Conservation (phyloP, 805 yeast species). For the Barnettozyma californica region DNA sequence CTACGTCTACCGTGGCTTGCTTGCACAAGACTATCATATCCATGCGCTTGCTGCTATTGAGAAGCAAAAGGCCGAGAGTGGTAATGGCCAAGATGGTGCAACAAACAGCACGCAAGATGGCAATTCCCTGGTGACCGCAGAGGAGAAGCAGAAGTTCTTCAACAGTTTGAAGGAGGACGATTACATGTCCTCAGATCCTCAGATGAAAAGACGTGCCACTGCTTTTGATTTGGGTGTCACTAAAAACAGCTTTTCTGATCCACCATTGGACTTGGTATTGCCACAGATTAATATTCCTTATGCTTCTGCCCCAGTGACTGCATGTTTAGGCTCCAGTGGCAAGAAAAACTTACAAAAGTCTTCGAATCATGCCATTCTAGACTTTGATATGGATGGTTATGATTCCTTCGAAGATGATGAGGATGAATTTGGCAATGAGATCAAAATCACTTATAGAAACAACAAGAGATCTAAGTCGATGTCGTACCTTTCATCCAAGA, state of each 20-base stretch:
- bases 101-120: not conserved
- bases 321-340: constrained; percentile 40
- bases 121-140: constrained; percentile 20
- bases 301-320: constrained; percentile 73
- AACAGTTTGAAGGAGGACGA: constrained; percentile 21
- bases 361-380: constrained; percentile 27
- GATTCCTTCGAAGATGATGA: constrained; percentile 29
- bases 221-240: constrained; percentile 46
- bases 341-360: constrained; percentile 7
- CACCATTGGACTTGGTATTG: constrained; percentile 32
- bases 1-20: constrained; percentile 73
- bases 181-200: constrained; percentile 10
- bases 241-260: constrained; percentile 33
- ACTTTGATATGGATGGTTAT: constrained; percentile 43
- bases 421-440: constrained; percentile 36
- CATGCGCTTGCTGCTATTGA: constrained; percentile 66
- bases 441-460: constrained; percentile 36
- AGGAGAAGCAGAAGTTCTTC: constrained; percentile 18
- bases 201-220: constrained; percentile 43
- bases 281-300: constrained; percentile 56
- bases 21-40: constrained; percentile 68
- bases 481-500: constrained; percentile 52
- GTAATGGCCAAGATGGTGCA: not conserved
- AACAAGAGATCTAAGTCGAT: constrained; percentile 59
- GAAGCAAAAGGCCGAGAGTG: constrained; percentile 32